These are phyloP conservation scores for Panellus pusillus DNA, from an alignment of 768 basidiomycete genomes.

Conservation along the genomic window DNA sequence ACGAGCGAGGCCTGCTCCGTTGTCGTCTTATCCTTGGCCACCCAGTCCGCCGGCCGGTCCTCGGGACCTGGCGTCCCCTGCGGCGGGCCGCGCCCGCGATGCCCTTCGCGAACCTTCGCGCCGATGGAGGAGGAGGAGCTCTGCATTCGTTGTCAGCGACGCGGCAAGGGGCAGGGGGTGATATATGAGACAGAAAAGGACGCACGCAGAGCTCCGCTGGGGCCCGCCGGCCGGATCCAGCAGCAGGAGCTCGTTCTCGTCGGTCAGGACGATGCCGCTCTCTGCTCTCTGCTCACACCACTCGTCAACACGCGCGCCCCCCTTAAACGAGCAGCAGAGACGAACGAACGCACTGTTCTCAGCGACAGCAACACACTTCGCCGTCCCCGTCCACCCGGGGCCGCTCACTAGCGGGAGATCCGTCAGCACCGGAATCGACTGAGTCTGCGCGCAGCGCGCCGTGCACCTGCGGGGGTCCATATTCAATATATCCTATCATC, in stretches of 20 bases:
- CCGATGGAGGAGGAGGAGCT: slow-evolving; percentile 71
- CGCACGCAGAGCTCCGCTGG: slow-evolving; percentile 66
- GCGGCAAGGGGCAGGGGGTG: background rate
- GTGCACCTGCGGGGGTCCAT: slow-evolving; percentile 66
- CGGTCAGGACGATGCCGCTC: slow-evolving; percentile 71
- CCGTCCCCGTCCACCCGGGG: slow-evolving; percentile 74
- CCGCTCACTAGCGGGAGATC: slow-evolving; percentile 77
- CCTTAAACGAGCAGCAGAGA: too few relatives aligned
- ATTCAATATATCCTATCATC: too few relatives aligned
- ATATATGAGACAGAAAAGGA: background rate
- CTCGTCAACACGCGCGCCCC: background rate
- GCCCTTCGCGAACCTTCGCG: slow-evolving; percentile 60
- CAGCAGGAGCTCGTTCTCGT: slow-evolving; percentile 60
- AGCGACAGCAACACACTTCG: slow-evolving; percentile 63
- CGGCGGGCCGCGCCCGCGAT: slow-evolving; percentile 61
- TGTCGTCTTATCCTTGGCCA: slow-evolving; percentile 60
- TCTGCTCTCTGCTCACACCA: slow-evolving; percentile 52
- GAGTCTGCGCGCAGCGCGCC: too few relatives aligned
- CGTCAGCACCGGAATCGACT: slow-evolving; percentile 77
- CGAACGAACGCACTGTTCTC: slow-evolving; percentile 86
- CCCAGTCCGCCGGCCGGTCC: slow-evolving; percentile 60
- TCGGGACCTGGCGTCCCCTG: slow-evolving; percentile 62
- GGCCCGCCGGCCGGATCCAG: slow-evolving; percentile 59
- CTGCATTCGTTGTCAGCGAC: slow-evolving; percentile 32
- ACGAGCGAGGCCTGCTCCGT: too few relatives aligned